phyloP scores from a whole-genome alignment of 1,284 basidiomycete genomes.

The Moesziomyces antarcticus region DNA sequence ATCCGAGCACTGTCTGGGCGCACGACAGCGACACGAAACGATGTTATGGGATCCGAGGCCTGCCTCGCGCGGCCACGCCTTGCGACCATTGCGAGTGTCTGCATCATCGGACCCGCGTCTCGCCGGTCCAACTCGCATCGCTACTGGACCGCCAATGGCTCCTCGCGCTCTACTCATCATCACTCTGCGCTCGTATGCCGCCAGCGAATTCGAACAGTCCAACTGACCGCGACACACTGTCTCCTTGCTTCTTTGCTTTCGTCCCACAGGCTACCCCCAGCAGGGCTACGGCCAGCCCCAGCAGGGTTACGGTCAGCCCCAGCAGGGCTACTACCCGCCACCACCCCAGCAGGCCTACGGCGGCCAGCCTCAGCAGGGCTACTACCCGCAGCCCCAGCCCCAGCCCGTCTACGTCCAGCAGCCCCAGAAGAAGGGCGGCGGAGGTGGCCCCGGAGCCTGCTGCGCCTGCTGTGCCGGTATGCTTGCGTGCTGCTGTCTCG shows the following conservation, averaged over 20 bases:
- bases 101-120: no score
- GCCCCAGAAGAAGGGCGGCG: conserved; percentile 40
- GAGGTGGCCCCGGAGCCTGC: conserved; percentile 29
- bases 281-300: conserved; percentile 31
- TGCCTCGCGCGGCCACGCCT: no score
- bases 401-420: conserved; percentile 57
- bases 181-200: neutral
- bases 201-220: no score
- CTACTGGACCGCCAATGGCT: no score
- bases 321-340: conserved; percentile 51
- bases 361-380: conserved; percentile 52
- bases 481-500: conserved; percentile 55
- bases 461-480: conserved; percentile 57
- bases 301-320: conserved; percentile 35
- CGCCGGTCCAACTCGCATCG: no score
- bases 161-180: no score
- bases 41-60: no score
- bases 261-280: conserved; percentile 40
- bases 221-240: neutral
- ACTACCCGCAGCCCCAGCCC: conserved; percentile 52
- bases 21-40: no score
- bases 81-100: no score
- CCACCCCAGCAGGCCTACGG: conserved; percentile 58
- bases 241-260: neutral
- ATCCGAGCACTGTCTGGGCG: no score